Base-by-base conservation (phyloP, 768 basidiomycete species). In the Leccinellum rugosiceps region DNA sequence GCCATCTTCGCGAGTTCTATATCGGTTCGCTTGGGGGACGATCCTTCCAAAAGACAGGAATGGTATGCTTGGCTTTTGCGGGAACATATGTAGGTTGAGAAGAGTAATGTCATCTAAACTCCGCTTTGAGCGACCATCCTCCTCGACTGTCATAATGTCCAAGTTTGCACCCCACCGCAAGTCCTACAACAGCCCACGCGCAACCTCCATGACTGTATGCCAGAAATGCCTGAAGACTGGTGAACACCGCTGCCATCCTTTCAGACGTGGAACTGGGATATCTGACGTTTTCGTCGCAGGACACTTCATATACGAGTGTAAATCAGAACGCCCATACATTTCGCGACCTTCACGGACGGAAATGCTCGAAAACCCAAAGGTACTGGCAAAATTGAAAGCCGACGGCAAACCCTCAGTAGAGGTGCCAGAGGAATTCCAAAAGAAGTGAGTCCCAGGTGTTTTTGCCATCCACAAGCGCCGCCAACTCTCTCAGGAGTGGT, bases 301-400 rank as follows among this genome's bases (percentile, higher is more conserved):
- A 0, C 95, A 97, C 72, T 95, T 87, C 70, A 97, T 86, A 13
- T 98, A 87, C 68, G 83, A 97, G 75, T 98, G 95, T 81, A 92
- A 92, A 73, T 79, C 80, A 17, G 64, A 81, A 21, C 80, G 89
- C 3, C 90, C 92, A 25, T 98, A 97, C 70, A 78, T 92, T 41
- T 84, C 91, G 11, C 81, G 95, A n/a, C 94, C 94, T 2, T 94
- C 92, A 34, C 83, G 94, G 43, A 92, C 92, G 2, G 83, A 94
- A 64, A 85, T 87, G 71, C 81, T 98, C 15, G 88, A 93, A 65
- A 90, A 92, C 55, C 92, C 92, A 3, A 77, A 74, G 23, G 50
- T 83, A 2, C 74, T 88, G 8, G 80, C 85, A 4, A 90, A 90
- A 71, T 71, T 88, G 38, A 87, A 83, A 70, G 76, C 78, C 0